phyloP scores from a whole-genome alignment of 2,329 filamentous ascomycete species.

The Neurospora sp. region DNA sequence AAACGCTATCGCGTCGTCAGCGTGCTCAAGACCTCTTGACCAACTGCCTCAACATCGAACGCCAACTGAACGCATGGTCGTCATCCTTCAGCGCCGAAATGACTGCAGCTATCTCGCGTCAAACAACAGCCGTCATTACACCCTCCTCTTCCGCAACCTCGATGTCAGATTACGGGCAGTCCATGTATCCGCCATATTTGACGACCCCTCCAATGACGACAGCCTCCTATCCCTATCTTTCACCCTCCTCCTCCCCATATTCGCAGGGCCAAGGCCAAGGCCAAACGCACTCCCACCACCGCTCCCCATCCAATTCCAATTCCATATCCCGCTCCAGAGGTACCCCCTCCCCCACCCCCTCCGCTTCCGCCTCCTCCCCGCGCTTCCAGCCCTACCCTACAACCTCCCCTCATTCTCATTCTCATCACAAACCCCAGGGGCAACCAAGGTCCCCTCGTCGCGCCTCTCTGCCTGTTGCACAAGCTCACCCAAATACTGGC shows the following conservation, averaged over 20 bases:
- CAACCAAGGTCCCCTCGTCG: not conserved
- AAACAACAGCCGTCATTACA: constrained; percentile 9
- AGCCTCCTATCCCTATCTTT: not conserved
- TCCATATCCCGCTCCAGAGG: not conserved
- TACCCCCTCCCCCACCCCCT: constrained; percentile 37
- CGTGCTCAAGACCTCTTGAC: constrained; percentile 39
- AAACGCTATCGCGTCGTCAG: constrained; percentile 31
- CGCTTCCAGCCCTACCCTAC: constrained; percentile 7
- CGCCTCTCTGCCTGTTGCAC: not conserved
- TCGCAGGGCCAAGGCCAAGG: not conserved
- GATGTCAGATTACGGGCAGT: constrained; percentile 26
- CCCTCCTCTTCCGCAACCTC: constrained; percentile 19
- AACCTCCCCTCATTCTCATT: not conserved
- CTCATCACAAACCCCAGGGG: not conserved
- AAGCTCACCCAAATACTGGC: not conserved
- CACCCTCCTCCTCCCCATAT: not conserved
- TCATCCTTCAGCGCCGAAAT: constrained; percentile 19
- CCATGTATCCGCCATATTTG: not conserved
- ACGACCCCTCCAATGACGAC: not conserved
- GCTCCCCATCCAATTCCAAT: not conserved
- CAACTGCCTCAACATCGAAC: constrained; percentile 38
- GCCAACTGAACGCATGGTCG: constrained; percentile 39
- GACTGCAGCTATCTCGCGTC: constrained; percentile 11
- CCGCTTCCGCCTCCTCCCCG: constrained; percentile 33
- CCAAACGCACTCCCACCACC: not conserved